phyloP scores from a whole-genome alignment of 78 protist genomes.

The Bodo saltans region DNA sequence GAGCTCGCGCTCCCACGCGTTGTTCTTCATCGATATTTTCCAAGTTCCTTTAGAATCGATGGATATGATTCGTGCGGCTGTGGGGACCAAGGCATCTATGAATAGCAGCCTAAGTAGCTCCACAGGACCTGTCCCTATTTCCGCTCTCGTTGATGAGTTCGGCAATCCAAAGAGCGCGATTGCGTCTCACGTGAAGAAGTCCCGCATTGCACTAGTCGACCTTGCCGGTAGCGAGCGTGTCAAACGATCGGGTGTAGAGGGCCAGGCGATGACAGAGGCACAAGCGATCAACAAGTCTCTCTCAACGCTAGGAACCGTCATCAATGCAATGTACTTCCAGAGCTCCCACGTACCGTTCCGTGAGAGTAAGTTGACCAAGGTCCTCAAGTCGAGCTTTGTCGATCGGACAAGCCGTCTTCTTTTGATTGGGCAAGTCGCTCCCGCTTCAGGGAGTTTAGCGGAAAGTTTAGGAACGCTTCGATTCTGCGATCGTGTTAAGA shows the following conservation, averaged over 20 bases:
- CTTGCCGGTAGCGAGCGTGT: conserved; percentile 27
- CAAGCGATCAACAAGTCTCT: conserved; percentile 78
- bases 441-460: neutral
- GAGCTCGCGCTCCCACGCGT: conserved; percentile 67
- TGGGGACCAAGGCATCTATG: too few species aligned
- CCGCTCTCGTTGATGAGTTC: neutral
- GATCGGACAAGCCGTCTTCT: neutral
- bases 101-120: too few species aligned
- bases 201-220: conserved; percentile 15
- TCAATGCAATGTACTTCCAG: conserved; percentile 53
- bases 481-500: neutral
- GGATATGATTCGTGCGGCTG: too few species aligned
- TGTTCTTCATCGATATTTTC: conserved; percentile 33
- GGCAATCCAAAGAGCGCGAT: neutral
- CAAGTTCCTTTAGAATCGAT: too few species aligned
- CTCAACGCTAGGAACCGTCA: conserved; percentile 73
- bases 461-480: neutral
- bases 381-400: conserved; percentile 25
- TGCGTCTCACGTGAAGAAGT: neutral
- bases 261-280: conserved; percentile 65
- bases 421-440: neutral
- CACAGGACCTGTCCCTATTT: neutral
- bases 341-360: conserved; percentile 51
- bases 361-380: conserved; percentile 51
- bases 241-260: neutral